Conservation (phyloP, 371 early-diverging fungal species). For the Mucor mucedo region DNA sequence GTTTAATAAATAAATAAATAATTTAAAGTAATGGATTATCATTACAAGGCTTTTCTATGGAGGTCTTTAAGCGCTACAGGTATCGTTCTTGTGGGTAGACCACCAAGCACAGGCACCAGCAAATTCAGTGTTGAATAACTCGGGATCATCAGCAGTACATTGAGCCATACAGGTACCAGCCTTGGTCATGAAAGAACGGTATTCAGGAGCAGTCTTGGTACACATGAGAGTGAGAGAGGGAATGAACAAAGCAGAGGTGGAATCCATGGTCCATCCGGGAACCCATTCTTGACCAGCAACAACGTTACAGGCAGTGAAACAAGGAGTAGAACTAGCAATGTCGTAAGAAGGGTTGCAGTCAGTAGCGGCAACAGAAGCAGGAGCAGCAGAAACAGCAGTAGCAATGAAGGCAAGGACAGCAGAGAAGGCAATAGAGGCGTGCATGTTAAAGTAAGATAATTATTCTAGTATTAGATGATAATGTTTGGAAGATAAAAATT, state of each 20-base stretch:
- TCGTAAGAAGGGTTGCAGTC: conserved; percentile 43
- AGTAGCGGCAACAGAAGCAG: conserved; percentile 17
- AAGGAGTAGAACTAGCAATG: conserved; percentile 28
- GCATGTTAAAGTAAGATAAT: conserved; percentile 10
- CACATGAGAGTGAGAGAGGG: conserved; percentile 35
- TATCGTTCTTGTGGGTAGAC: conserved; percentile 27
- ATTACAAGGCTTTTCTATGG: no score
- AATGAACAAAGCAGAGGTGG: conserved; percentile 34
- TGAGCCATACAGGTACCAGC: conserved; percentile 44
- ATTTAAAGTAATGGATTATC: no score
- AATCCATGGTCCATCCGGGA: conserved; percentile 33
- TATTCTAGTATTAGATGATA: background rate
- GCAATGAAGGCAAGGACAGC: conserved; percentile 18
- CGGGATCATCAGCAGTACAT: conserved; percentile 25
- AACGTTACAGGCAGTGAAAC: conserved; percentile 36
- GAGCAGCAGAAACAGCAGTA: conserved; percentile 20
- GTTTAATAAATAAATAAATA: no score
- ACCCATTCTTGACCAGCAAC: conserved; percentile 24
- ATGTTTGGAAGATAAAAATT: background rate
- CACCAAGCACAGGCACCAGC: conserved; percentile 30
- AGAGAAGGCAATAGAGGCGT: conserved; percentile 11
- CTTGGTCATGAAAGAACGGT: conserved; percentile 37
- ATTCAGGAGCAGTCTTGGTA: conserved; percentile 28
- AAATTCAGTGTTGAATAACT: conserved; percentile 24
- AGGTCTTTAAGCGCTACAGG: conserved; percentile 3